phyloP scores from a whole-genome alignment of 352 stramenopile genomes.

The Blastocystis sp. region DNA sequence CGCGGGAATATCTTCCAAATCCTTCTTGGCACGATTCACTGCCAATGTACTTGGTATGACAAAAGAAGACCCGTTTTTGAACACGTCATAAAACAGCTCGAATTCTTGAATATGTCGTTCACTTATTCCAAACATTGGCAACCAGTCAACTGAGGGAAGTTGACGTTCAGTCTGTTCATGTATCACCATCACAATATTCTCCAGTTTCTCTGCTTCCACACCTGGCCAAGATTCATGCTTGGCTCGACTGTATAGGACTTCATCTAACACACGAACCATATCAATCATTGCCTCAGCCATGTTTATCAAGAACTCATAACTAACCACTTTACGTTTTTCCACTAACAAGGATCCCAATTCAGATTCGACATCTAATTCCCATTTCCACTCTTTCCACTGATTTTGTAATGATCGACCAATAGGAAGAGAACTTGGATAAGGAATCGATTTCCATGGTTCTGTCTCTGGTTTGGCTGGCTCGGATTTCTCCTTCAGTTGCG shows the following conservation, averaged over 20 bases:
- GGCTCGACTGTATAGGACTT: neutral
- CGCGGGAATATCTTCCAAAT: neutral
- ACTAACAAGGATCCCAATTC: neutral
- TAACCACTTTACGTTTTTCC: neutral
- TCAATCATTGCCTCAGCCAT: neutral
- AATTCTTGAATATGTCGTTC: neutral
- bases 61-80: neutral
- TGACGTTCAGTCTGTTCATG: neutral
- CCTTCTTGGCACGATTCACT: neutral
- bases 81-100: slow-evolving; percentile 13
- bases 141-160: neutral
- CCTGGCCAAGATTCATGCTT: slow-evolving; percentile 6
- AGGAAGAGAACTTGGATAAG: neutral
- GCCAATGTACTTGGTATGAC: neutral
- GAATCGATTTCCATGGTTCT: neutral
- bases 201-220: neutral
- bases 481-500: neutral
- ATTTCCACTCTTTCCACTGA: neutral
- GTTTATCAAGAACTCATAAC: neutral
- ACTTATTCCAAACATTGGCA: neutral
- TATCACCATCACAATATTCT: neutral
- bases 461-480: neutral
- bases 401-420: neutral
- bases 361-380: neutral
- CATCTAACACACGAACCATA: slow-evolving; percentile 13